phyloP scores from a whole-genome alignment of 192 early-diverging fungal genomes.

The Coemansia sp. region DNA sequence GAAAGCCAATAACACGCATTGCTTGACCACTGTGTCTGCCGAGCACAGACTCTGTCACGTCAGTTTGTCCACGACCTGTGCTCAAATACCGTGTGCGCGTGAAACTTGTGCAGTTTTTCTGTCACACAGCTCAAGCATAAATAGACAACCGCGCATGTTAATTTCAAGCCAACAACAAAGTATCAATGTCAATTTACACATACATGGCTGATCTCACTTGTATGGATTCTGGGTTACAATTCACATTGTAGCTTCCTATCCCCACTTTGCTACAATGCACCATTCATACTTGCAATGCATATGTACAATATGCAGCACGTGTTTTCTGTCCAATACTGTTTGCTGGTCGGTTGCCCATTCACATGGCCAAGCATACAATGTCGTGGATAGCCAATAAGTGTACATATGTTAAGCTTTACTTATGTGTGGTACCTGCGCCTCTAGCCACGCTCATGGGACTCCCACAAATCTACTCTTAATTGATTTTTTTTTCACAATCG shows the following conservation, averaged over 20 bases:
- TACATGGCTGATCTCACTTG: neutral
- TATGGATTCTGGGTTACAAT: neutral
- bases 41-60: neutral
- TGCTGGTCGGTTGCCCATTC: neutral
- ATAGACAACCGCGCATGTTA: neutral
- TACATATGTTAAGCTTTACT: neutral
- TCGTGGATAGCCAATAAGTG: neutral
- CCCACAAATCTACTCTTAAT: neutral
- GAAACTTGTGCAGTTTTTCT: neutral
- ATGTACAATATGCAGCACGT: neutral
- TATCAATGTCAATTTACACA: neutral
- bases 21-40: neutral
- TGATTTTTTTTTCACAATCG: neutral
- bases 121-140: neutral
- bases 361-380: too few relatives aligned
- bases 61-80: neutral
- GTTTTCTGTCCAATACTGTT: neutral
- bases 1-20: neutral
- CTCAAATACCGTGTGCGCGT: neutral
- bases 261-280: neutral
- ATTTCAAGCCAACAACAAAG: neutral
- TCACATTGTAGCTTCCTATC: neutral
- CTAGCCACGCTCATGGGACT: neutral
- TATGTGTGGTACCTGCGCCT: neutral
- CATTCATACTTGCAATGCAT: neutral